Conservation (phyloP, 2,329 filamentous ascomycete species). For the Phyllosticta capitalensis region DNA sequence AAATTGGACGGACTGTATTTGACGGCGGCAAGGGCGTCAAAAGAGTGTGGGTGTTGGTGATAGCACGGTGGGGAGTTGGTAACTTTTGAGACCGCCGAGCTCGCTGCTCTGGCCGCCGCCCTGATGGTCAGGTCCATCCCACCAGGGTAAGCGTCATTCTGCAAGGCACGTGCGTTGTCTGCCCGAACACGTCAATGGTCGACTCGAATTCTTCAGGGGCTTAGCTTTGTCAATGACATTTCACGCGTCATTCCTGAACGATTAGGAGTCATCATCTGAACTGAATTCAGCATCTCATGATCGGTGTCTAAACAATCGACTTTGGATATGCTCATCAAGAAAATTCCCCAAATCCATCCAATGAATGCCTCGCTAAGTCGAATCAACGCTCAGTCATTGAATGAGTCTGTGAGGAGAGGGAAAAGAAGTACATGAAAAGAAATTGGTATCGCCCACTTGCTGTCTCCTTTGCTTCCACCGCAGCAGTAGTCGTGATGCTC, state of each 20-base stretch:
- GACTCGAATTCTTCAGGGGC: not conserved
- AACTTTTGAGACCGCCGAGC: slow-evolving; percentile 2
- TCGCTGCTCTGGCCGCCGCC: slow-evolving; percentile 1
- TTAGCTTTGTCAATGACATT: not conserved
- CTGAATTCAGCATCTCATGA: not conserved
- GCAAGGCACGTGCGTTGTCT: not conserved
- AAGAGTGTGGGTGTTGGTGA: not conserved
- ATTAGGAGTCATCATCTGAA: too few relatives aligned
- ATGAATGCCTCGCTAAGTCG: slow-evolving; percentile 1
- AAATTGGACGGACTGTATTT: not conserved
- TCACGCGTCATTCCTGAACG: not conserved
- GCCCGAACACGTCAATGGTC: slow-evolving; percentile 8
- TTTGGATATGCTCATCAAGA: not conserved
- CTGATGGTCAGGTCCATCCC: not conserved
- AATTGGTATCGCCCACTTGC: slow-evolving; percentile 4
- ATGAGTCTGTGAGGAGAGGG: not conserved
- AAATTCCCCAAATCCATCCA: not conserved
- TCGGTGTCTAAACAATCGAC: not conserved
- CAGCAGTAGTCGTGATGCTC: not conserved
- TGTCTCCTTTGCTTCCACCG: not conserved
- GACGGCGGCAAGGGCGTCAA: not conserved
- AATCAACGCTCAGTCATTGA: not conserved
- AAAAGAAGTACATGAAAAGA: not conserved
- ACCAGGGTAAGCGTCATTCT: not conserved
- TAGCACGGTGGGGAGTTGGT: not conserved